Conservation (phyloP, 257 asterid genomes). For the Gentiana dahurica region DNA sequence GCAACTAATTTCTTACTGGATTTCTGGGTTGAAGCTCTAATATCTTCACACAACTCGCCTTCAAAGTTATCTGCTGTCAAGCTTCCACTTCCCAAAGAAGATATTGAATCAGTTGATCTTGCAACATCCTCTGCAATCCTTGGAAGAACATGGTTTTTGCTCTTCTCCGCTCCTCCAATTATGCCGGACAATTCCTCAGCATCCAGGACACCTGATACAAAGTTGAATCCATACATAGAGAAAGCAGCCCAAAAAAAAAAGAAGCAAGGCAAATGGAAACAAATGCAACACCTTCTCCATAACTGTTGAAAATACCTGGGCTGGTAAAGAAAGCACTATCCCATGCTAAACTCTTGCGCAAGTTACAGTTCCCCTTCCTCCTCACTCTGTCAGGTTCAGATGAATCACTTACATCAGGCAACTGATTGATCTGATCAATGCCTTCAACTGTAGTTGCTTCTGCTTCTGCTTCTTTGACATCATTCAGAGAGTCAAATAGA, state of each 20-base stretch:
- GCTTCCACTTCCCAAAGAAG: slow-evolving; percentile 64
- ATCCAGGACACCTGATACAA: slow-evolving; percentile 64
- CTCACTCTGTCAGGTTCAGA: slow-evolving; percentile 37
- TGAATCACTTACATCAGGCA: slow-evolving; percentile 49
- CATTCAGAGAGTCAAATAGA: slow-evolving; percentile 14
- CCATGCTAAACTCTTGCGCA: slow-evolving; percentile 96
- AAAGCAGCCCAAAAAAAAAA: neutral
- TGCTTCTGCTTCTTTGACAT: slow-evolving; percentile 12
- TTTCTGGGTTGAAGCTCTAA: slow-evolving; percentile 98
- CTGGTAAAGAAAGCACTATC: slow-evolving; percentile 88
- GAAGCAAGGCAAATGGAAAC: neutral
- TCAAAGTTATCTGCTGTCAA: slow-evolving; percentile 59
- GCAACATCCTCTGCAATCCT: slow-evolving; percentile 73
- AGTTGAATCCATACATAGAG: slow-evolving; percentile 1
- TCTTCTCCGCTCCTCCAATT: slow-evolving; percentile 45
- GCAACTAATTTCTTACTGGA: slow-evolving; percentile 42
- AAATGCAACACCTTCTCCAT: neutral
- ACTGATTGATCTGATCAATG: slow-evolving; percentile 17
- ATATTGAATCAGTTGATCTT: slow-evolving; percentile 64
- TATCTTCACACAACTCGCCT: slow-evolving; percentile 76
- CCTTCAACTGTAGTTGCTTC: slow-evolving; percentile 12
- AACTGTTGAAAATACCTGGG: slow-evolving; percentile 49
- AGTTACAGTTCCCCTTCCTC: slow-evolving; percentile 53
- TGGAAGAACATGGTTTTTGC: slow-evolving; percentile 33
- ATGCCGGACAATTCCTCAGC: slow-evolving; percentile 73